Evolutionary conservation across 2,329 filamentous ascomycete species (phyloP).

Genomic region (Claviceps citrina): DNA sequence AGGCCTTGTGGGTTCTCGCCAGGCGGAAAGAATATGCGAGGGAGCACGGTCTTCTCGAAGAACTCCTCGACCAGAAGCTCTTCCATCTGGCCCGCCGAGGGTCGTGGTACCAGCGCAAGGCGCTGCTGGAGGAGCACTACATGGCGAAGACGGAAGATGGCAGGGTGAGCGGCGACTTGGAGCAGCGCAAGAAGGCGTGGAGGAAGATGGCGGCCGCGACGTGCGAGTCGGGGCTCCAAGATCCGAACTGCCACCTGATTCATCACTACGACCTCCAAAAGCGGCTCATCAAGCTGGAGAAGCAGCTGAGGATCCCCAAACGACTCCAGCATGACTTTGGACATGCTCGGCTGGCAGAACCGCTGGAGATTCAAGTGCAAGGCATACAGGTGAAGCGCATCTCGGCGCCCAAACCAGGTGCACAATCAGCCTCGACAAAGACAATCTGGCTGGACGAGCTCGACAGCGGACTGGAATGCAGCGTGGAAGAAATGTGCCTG

Average conservation of each 20-base stretch:
- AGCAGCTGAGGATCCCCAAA: constrained; percentile 63
- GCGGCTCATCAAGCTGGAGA: constrained; percentile 81
- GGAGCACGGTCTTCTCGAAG: constrained; percentile 59
- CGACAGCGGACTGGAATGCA: constrained; percentile 57
- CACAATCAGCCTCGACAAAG: constrained; percentile 41
- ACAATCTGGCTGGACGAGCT: constrained; percentile 77
- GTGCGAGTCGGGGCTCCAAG: constrained; percentile 75
- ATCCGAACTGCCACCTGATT: constrained; percentile 77
- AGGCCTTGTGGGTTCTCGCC: constrained; percentile 63
- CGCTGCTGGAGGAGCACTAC: constrained; percentile 87
- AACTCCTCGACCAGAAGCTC: constrained; percentile 63
- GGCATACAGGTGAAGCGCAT: constrained; percentile 63
- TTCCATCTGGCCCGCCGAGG: constrained; percentile 79
- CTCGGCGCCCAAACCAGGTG: constrained; percentile 25
- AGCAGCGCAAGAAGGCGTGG: constrained; percentile 66
- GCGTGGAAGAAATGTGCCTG: constrained; percentile 88
- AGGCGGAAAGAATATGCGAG: constrained; percentile 65
- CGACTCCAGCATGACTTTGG: constrained; percentile 85
- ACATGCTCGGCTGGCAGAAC: constrained; percentile 63
- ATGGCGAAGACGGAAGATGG: constrained; percentile 50
- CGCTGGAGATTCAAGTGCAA: constrained; percentile 57
- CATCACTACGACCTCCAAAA: constrained; percentile 93
- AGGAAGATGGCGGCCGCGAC: constrained; percentile 60
- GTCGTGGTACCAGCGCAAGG: constrained; percentile 91
- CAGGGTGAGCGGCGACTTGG: constrained; percentile 20